Evolutionary conservation across 352 stramenopile genomes (phyloP).

Genomic region (Pythium periplocum): DNA sequence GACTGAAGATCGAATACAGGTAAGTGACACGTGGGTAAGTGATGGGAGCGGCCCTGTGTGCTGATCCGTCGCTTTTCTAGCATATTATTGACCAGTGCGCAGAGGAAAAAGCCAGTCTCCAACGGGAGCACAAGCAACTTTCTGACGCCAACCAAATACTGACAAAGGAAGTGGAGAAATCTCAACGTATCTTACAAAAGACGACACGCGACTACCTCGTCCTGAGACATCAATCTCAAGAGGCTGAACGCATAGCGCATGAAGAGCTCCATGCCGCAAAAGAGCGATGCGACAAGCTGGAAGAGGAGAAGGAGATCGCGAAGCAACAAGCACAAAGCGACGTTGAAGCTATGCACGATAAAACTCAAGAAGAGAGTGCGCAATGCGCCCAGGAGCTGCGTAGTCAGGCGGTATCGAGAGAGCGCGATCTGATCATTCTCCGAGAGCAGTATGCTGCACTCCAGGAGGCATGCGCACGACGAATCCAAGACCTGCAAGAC

Average conservation of each 20-base stretch:
- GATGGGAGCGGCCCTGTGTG: not conserved
- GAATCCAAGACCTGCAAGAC: slow-evolving; percentile 67
- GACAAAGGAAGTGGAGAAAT: slow-evolving; percentile 47
- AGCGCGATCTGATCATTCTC: slow-evolving; percentile 67
- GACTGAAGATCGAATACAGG: slow-evolving; percentile 52
- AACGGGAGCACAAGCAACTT: slow-evolving; percentile 28
- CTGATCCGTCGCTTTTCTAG: slow-evolving; percentile 16
- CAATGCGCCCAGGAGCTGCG: slow-evolving; percentile 50
- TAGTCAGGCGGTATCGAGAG: slow-evolving; percentile 43
- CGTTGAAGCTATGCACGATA: slow-evolving; percentile 36
- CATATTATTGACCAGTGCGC: slow-evolving; percentile 48
- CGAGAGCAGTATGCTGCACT: slow-evolving; percentile 75
- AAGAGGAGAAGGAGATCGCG: slow-evolving; percentile 33
- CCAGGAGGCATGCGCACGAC: slow-evolving; percentile 58
- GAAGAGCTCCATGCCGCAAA: slow-evolving; percentile 50
- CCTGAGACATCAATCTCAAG: slow-evolving; percentile 59
- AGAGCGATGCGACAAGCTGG: slow-evolving; percentile 30
- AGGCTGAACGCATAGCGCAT: slow-evolving; percentile 45
- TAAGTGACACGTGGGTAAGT: slow-evolving; percentile 8
- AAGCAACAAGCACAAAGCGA: slow-evolving; percentile 39
- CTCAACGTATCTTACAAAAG: slow-evolving; percentile 52
- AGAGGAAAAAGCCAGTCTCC: slow-evolving; percentile 45
- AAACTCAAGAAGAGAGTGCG: slow-evolving; percentile 48
- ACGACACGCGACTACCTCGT: slow-evolving; percentile 79
- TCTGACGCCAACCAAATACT: slow-evolving; percentile 29